Conservation (phyloP, 345 rosid species). For the Euphorbia tirucalli region DNA sequence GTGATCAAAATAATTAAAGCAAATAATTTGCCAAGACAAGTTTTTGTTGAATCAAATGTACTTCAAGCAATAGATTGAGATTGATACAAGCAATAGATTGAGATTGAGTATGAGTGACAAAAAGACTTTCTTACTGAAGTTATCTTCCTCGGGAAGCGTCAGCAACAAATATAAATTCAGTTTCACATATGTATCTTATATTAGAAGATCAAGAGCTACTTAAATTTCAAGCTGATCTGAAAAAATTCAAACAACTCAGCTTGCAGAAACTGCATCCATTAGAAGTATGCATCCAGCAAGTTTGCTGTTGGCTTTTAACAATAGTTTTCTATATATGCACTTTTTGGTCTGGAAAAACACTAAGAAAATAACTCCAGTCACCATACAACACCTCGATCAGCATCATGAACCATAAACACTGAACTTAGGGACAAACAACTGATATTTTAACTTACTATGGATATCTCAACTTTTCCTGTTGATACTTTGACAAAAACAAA, state of each 20-base stretch:
- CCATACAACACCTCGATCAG: background rate
- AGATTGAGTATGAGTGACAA: background rate
- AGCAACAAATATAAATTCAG: background rate
- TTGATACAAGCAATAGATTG: too few relatives aligned
- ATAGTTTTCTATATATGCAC: background rate
- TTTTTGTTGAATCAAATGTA: background rate
- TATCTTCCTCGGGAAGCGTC: background rate
- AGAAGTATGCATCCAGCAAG: background rate
- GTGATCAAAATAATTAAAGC: background rate
- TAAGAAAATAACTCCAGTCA: background rate
- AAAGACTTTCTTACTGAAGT: background rate
- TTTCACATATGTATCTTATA: background rate
- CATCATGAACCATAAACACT: background rate
- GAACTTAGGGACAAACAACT: background rate
- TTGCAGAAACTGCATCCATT: slow-evolving; percentile 2
- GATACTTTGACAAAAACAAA: background rate
- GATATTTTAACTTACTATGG: background rate
- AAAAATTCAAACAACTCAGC: background rate
- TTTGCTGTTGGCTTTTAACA: background rate
- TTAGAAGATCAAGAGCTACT: background rate
- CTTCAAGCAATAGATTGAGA: background rate
- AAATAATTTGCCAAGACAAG: background rate
- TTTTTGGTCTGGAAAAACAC: background rate
- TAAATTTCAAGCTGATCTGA: background rate
- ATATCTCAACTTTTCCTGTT: slow-evolving; percentile 1